Percentiles rank a stretch among this genome's conserved stretches.
phyloP scores from a whole-genome alignment of 805 yeast genomes.

The Kodamaea neixiangensis region DNA sequence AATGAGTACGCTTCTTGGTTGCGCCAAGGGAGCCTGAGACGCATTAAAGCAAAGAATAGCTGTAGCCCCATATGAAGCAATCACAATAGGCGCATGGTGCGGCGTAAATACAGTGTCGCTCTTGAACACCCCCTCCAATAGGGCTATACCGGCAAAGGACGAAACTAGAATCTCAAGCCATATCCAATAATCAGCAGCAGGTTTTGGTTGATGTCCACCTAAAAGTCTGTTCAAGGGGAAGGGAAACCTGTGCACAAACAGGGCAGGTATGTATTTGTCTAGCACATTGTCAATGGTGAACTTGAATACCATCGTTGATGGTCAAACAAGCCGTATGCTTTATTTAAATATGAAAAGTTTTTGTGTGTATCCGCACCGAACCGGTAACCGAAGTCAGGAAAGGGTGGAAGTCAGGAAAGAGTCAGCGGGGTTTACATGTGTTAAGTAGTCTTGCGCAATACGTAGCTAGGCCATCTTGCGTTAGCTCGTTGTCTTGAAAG shows the following conservation, averaged over 20 bases:
- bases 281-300: conserved; percentile 37
- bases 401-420: too few species aligned
- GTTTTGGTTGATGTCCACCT: conserved; percentile 37
- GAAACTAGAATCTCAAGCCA: conserved; percentile 51
- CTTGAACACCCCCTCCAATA: conserved; percentile 49
- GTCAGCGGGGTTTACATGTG: too few species aligned
- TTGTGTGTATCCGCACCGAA: not conserved
- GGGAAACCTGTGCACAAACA: conserved; percentile 35
- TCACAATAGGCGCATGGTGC: conserved; percentile 47
- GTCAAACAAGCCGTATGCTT: not conserved
- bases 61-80: conserved; percentile 63
- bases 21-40: conserved; percentile 58
- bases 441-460: too few species aligned
- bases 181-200: conserved; percentile 37
- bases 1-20: conserved; percentile 58
- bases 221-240: conserved; percentile 34
- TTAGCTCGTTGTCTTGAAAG: too few species aligned
- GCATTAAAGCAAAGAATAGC: conserved; percentile 62
- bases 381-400: too few species aligned
- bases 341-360: not conserved
- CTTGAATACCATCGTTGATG: conserved; percentile 37
- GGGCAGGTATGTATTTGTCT: conserved; percentile 24
- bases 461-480: too few species aligned
- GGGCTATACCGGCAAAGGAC: conserved; percentile 47
- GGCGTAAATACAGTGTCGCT: conserved; percentile 37